Conservation (phyloP, 768 basidiomycete species). For the Auricularia cornea region DNA sequence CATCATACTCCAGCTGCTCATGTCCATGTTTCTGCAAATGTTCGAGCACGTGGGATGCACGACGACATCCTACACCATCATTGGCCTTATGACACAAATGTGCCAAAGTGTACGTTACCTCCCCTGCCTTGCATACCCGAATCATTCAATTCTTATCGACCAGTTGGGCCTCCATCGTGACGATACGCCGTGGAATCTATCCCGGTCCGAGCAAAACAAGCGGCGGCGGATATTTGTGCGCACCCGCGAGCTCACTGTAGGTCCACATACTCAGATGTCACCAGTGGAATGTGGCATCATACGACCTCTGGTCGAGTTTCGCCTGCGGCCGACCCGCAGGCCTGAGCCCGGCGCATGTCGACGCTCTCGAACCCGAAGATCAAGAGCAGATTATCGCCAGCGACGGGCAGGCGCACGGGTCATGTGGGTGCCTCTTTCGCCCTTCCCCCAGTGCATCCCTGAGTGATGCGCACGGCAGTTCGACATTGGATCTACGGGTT, state of each 20-base stretch:
- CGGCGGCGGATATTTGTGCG: background rate
- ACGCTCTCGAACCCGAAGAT: slow-evolving; percentile 53
- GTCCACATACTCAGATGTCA: background rate
- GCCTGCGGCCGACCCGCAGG: slow-evolving; percentile 54
- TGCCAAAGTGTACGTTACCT: background rate
- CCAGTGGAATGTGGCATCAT: background rate
- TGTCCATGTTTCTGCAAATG: background rate
- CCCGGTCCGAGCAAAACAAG: background rate
- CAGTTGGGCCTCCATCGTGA: background rate
- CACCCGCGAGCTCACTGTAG: too few relatives aligned
- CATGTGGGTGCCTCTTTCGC: slow-evolving; percentile 36
- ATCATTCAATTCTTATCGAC: too few relatives aligned
- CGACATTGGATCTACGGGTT: slow-evolving; percentile 66
- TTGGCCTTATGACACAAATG: background rate
- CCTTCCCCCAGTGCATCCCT: too few relatives aligned
- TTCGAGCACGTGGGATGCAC: background rate
- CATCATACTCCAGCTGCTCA: background rate
- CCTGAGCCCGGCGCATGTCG: slow-evolving; percentile 54
- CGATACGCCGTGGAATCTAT: background rate
- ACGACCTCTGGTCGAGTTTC: background rate
- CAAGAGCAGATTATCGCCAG: slow-evolving; percentile 42
- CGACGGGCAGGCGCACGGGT: slow-evolving; percentile 19
- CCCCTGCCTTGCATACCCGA: too few relatives aligned
- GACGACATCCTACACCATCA: background rate
- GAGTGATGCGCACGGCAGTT: slow-evolving; percentile 49